Evolutionary conservation across 768 basidiomycete species (phyloP).

Genomic region (Favolaschia claudopus): DNA sequence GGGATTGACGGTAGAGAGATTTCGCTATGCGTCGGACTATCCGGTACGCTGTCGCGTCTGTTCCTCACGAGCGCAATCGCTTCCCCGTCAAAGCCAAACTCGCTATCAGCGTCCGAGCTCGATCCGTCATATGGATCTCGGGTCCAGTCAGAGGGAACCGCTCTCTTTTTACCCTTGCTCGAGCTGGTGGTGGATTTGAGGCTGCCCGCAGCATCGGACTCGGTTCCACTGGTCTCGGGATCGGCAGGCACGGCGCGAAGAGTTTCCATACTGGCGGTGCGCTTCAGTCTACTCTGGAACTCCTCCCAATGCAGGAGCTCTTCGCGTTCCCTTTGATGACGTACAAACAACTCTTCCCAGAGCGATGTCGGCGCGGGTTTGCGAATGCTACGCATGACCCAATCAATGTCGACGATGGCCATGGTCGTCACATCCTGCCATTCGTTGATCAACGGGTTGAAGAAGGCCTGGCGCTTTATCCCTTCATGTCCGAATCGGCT

Average conservation of each 20-base stretch:
- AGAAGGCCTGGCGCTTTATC: constrained; percentile 61
- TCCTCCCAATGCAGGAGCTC: constrained; percentile 63
- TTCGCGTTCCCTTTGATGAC: constrained; percentile 66
- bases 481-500: constrained; percentile 74
- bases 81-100: background rate
- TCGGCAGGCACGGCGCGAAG: constrained; percentile 38
- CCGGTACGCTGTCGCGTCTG: background rate
- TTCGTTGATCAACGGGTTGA: constrained; percentile 46
- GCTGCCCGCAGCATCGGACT: too few relatives aligned
- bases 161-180: constrained; percentile 17
- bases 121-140: constrained; percentile 8
- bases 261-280: constrained; percentile 52
- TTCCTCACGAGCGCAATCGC: background rate
- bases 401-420: constrained; percentile 69
- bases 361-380: constrained; percentile 46
- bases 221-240: too few relatives aligned
- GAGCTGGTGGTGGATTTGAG: background rate
- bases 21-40: constrained; percentile 8
- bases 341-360: constrained; percentile 69
- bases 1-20: constrained; percentile 11
- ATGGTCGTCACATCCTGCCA: constrained; percentile 71
- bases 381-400: constrained; percentile 47
- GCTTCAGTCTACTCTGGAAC: constrained; percentile 33
- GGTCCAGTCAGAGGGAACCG: background rate
- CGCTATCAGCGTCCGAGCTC: constrained; percentile 19